Conservation (phyloP, 2,329 filamentous ascomycete species). For the Immersiporthe knoxdaviesiana region DNA sequence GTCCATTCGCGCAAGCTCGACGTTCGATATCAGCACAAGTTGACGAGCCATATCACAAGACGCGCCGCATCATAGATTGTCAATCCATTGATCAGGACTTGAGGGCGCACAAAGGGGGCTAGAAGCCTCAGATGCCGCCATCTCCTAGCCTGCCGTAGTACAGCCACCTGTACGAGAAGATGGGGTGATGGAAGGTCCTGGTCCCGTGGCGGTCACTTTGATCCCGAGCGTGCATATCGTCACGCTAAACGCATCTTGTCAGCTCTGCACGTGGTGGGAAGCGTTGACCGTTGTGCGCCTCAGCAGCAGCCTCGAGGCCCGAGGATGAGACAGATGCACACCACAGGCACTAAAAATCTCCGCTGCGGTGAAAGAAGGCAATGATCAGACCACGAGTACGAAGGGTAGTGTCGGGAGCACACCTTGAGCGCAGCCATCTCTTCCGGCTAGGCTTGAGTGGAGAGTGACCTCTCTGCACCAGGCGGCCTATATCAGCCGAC, state of each 20-base stretch:
- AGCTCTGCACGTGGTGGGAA: conserved; percentile 11
- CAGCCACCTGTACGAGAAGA: neutral
- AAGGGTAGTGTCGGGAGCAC: conserved; percentile 23
- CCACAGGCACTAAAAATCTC: neutral
- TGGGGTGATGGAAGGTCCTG: neutral
- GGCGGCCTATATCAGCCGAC: neutral
- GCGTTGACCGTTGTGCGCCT: neutral
- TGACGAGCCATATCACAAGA: neutral
- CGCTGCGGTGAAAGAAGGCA: neutral
- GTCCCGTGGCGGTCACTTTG: conserved; percentile 3
- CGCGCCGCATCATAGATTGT: neutral
- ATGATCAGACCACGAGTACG: neutral
- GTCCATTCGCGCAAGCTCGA: neutral
- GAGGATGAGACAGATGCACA: neutral
- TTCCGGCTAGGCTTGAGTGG: conserved; percentile 18
- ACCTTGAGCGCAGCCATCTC: conserved; percentile 17
- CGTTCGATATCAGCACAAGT: neutral
- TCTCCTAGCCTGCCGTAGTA: neutral
- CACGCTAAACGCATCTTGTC: conserved; percentile 27
- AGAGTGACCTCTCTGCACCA: neutral
- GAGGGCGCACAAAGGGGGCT: neutral
- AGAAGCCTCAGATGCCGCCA: neutral
- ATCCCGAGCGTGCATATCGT: conserved; percentile 19
- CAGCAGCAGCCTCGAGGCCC: no score
- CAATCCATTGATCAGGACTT: neutral